Evolutionary conservation across 163 green algal species (phyloP), one percentile per base, ranked within the genome.

Genomic region (Volvox carteri): DNA sequence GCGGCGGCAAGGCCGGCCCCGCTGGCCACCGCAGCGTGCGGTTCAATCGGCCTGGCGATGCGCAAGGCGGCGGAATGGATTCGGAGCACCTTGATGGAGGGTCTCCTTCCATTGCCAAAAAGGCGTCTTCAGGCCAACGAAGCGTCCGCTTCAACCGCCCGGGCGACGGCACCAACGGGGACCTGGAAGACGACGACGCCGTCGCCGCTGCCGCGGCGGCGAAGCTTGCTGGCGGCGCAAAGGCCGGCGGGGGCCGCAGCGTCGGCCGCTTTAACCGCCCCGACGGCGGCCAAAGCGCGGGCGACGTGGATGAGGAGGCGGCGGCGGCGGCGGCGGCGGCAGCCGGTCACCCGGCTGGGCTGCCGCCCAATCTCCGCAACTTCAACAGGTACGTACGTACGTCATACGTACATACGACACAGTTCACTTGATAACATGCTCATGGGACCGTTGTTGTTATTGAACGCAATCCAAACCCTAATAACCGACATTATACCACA

Each of bases 321-420:
- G 77, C 77, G 9, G 77, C 52, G 39, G 77, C 54, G 6, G 52
- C 77, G 46, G 54, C 18, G 18, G 77, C 52, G 18, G 52, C 54
- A 3, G 35, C 54, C 4, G 35, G 35, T 35, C 35, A 7, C 0
- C 46, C 48, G 35, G 30, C 35, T 7, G 37, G 77, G 4, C 23
- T 85, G 77, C 77, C 77, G 4, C 4, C 78, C 56, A 75, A 86
- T 39, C 14, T 86, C 37, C 78, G 78, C 39, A n/a, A 60, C 58
- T 86, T 86, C 78, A 41, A 76, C 37, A 48, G 78, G 75, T 84
- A 19, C 4, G 75, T 75, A 35, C 14, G 28, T 74, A 72, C n/a
- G 11, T 37, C n/a, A 19, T 30, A 48, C 68, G 16, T 77, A 50
- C n/a, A n/a, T n/a, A n/a, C n/a, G n/a, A n/a, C n/a, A n/a, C n/a